Base-by-base conservation (phyloP, 306 rosid species). In the Astragalus membranaceus region DNA sequence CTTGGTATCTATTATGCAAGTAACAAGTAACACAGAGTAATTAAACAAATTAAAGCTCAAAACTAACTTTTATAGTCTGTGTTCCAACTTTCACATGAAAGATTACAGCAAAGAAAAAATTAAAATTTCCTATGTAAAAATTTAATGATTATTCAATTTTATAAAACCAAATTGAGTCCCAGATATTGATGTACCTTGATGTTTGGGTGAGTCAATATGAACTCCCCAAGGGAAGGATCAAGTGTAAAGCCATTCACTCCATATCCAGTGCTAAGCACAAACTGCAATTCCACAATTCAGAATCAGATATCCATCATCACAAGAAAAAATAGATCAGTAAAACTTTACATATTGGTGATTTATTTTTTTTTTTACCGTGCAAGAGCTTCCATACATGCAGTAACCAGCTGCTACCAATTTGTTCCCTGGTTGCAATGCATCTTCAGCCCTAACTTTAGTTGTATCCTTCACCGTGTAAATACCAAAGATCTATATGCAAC, bases 351-450 rank as follows among this genome's bases (percentile, higher is more conserved):
- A 32, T 73, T 46, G 55, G 39, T 29, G 32, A n/a, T n/a, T n/a
- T n/a, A n/a, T 20, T 20, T 1, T 50, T 15, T 73, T 54, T 39
- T 74, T 63, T 90, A 90, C 98, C 82, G 88, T 94, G 96, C 98
- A 94, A 74, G 96, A 94, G 87, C 98, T 94, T 68, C 97, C 97
- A 62, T 94, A 94, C 96, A 94, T 88, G 88, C 97, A 94, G 75
- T 94, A 94, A 73, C 98, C 98, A 61, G 98, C 97, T 62, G 96
- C 97, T 72, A 94, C 1, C 85, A 88, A 66, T 20, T 58, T 80
- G 76, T 59, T 90, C 47, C 98, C 98, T 16, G 97, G 86, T 85
- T 87, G 97, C 86, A 94, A 63, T 35, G 87, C 92, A 48, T 87
- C 92, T 58, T 82, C 86, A 49, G 88, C 47, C 48, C 71, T 55